Conservation (phyloP, 192 early-diverging fungal species). For the Dispira simplex region DNA sequence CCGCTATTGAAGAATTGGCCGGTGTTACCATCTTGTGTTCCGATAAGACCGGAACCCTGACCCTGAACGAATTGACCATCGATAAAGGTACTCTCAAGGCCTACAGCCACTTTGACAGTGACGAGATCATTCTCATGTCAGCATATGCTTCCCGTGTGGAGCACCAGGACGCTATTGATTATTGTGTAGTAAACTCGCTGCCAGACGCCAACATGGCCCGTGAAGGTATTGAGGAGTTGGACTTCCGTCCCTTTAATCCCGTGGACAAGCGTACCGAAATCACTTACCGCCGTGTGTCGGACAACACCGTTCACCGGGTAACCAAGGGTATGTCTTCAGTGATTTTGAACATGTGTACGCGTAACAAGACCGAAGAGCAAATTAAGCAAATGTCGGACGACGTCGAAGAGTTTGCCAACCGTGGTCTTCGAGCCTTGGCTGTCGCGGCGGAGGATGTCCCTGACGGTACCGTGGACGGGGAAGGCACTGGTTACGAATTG, state of each 20-base stretch:
- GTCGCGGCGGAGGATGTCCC: conserved; percentile 55
- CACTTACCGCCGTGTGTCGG: conserved; percentile 44
- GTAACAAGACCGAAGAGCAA: conserved; percentile 45
- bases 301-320: conserved; percentile 46
- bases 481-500: conserved; percentile 48
- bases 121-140: conserved; percentile 45
- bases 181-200: conserved; percentile 50
- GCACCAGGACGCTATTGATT: conserved; percentile 72
- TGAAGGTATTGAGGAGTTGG: conserved; percentile 43
- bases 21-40: conserved; percentile 75
- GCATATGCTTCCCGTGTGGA: conserved; percentile 63
- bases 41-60: conserved; percentile 94
- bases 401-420: conserved; percentile 50
- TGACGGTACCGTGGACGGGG: conserved; percentile 33
- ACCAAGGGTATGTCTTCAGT: conserved; percentile 63
- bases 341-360: conserved; percentile 53
- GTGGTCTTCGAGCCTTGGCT: conserved; percentile 57
- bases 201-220: conserved; percentile 37
- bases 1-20: conserved; percentile 68
- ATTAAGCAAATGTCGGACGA: conserved; percentile 42
- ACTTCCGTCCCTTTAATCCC: conserved; percentile 60
- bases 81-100: conserved; percentile 48
- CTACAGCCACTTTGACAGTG: conserved; percentile 43
- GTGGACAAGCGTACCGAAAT: conserved; percentile 63
- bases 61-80: conserved; percentile 68